Conservation (phyloP, 192 early-diverging fungal species). For the Thamnidium elegans region DNA sequence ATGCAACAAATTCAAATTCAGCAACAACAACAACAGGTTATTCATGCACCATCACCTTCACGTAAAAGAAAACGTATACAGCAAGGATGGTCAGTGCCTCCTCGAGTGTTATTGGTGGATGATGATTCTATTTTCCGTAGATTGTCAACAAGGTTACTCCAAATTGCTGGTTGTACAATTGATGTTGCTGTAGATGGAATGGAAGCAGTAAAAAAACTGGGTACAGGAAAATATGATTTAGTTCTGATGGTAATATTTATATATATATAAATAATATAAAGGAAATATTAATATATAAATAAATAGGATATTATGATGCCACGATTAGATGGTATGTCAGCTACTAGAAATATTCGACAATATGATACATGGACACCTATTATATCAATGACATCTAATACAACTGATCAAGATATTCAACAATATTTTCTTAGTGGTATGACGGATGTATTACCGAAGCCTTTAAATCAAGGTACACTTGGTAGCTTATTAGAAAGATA, state of each 20-base stretch:
- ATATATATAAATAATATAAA: background rate
- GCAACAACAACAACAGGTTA: background rate
- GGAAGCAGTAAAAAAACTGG: slow-evolving; percentile 59
- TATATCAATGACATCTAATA: slow-evolving; percentile 74
- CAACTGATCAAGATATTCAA: slow-evolving; percentile 56
- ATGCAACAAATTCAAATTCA: too few relatives aligned
- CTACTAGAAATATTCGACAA: slow-evolving; percentile 64
- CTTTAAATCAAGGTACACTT: slow-evolving; percentile 34
- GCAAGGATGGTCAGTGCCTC: slow-evolving; percentile 41
- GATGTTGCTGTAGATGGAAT: slow-evolving; percentile 69
- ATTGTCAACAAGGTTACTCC: slow-evolving; percentile 53
- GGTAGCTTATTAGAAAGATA: slow-evolving; percentile 56
- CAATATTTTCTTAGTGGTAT: slow-evolving; percentile 66
- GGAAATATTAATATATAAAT: background rate
- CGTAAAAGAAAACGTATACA: slow-evolving; percentile 5
- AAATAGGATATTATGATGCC: slow-evolving; percentile 64
- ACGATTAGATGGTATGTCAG: slow-evolving; percentile 64
- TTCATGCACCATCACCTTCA: background rate
- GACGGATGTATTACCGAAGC: slow-evolving; percentile 67
- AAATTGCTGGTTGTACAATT: slow-evolving; percentile 65
- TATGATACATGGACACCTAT: slow-evolving; percentile 69
- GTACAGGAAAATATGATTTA: slow-evolving; percentile 60
- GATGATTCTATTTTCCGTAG: slow-evolving; percentile 62
- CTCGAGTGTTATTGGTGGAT: slow-evolving; percentile 62
- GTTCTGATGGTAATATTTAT: slow-evolving; percentile 57